Evolutionary conservation across 768 basidiomycete genomes (phyloP), one percentile per base, ranked within the genome.

Genomic region (Podaxis rugospora): DNA sequence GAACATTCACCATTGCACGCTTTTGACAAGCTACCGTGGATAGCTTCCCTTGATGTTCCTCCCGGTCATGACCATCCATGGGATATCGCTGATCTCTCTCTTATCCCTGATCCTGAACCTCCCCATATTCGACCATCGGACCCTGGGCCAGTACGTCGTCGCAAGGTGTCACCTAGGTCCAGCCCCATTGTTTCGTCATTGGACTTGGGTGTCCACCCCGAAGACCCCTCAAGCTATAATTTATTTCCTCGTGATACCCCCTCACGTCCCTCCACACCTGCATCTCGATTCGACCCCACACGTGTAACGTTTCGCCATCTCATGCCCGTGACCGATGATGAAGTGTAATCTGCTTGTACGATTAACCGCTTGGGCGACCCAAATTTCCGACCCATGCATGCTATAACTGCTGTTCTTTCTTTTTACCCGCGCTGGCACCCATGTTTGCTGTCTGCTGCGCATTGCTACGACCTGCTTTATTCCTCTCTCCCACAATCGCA

Each of bases 1-100:
- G 59, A 60, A 60, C 74, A 78, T 44, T 65, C 75, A 40, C 70
- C 74, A 18, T 52, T 65, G 35, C 77, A 78, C 49, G 58, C 69
- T 3, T 87, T 89, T 68, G 88, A 89, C 73, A 75, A 78, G 27
- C 79, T 90, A 9, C 85, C 88, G 3, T 90, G 88, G 87, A 85
- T 87, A 55, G 77, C 85, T 25, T 77, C 82, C 6, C 73, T 89
- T 53, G 83, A 89, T 55, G 62, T 72, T 55, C 63, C 80, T 5
- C 75, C 80, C 13, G 76, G 80, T 55, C 65, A 66, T 60, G 58
- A 75, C 66, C 74, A 77, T 66, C 72, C 72, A 16, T 78, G 77
- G 68, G 84, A 88, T 66, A 81, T 87, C 62, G 86, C 87, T 57
- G 87, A 89, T 72, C 80, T 88, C 47, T 88, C 87, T 1, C 82